Conservation (phyloP, 345 rosid genomes). For the Cochlearia excelsa region DNA sequence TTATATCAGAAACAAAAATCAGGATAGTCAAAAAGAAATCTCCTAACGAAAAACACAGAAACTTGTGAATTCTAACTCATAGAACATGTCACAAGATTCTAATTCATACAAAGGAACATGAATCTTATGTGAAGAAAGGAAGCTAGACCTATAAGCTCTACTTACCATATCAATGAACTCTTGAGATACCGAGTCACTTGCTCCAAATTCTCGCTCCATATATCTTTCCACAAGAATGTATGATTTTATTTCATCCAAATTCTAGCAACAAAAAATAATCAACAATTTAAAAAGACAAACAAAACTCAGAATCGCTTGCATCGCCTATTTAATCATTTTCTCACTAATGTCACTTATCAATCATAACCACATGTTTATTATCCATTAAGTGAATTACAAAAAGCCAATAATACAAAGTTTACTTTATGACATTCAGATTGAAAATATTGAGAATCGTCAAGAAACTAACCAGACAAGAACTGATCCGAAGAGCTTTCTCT, state of each 20-base stretch:
- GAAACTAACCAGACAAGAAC: conserved; percentile 61
- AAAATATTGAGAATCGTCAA: no score
- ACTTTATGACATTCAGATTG: no score
- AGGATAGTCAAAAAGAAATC: background rate
- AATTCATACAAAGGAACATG: background rate
- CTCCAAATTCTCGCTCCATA: conserved; percentile 34
- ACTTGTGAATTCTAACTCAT: background rate
- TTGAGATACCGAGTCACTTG: conserved; percentile 44
- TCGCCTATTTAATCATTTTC: no score
- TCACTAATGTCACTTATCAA: no score
- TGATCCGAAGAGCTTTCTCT: conserved; percentile 63
- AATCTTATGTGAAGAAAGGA: background rate
- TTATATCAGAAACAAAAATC: conserved; percentile 5
- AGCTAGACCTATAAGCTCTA: conserved; percentile 17
- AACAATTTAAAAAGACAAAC: background rate
- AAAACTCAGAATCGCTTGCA: no score
- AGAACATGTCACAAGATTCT: background rate
- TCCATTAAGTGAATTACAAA: no score
- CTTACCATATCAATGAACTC: conserved; percentile 65
- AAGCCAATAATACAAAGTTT: no score
- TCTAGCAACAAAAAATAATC: conserved; percentile 41
- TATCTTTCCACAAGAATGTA: conserved; percentile 80
- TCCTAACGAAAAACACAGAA: background rate
- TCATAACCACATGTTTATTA: no score
- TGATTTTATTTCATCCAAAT: conserved; percentile 83